Base-by-base conservation (phyloP, 2,329 filamentous ascomycete genomes). In the Venturia asperata region DNA sequence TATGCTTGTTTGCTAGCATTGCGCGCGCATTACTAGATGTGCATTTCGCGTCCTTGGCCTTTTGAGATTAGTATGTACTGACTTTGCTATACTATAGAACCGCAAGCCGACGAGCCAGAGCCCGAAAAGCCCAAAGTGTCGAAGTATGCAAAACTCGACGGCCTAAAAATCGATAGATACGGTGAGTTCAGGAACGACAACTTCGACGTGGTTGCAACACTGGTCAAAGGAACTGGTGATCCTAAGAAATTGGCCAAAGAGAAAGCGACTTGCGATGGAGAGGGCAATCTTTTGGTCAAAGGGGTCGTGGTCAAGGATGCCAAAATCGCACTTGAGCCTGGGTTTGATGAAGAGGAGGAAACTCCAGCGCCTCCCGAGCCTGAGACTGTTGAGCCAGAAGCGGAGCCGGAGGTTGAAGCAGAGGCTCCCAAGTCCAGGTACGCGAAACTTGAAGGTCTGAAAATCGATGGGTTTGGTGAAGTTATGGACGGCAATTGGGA, bases 111-210 rank as follows among this genome's bases (percentile, higher is more conserved):
- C 30, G 80, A 81, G 52, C 79, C 79, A 49, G 79, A 80, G 42
- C 66, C 74, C 64, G 71, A 34, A 65, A 65, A 37, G 68, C 70
- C 21, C 68, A 71, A 56, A 68, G 70, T 74, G 5, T 78, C 79
- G 39, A 78, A 77, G 49, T 71, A 34, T 65, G 70, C 77, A 39
- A 72, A 80, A 64, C 78, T 82, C 42, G 73, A 80, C 68, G 79
- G 80, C 70, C 75, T 75, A 62, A 77, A 77, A 55, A 77, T 82
- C 68, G 82, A 83, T 69, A 77, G 80, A 67, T 75, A 81, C 37
- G 82, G 82, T 64, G 81, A 83, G 68, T 82, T 84, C 67, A 71
- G 83, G n/a, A 79, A 83, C 66, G 77, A 82, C 3, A 76, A 81
- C 5, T 82, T 82, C 63, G 80, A 82, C 60, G 77, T 83, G 61